Percentiles rank a stretch among this genome's conserved stretches.
Evolutionary conservation across 1,284 basidiomycete genomes (phyloP).

Genomic region (Tylopilus sp.): DNA sequence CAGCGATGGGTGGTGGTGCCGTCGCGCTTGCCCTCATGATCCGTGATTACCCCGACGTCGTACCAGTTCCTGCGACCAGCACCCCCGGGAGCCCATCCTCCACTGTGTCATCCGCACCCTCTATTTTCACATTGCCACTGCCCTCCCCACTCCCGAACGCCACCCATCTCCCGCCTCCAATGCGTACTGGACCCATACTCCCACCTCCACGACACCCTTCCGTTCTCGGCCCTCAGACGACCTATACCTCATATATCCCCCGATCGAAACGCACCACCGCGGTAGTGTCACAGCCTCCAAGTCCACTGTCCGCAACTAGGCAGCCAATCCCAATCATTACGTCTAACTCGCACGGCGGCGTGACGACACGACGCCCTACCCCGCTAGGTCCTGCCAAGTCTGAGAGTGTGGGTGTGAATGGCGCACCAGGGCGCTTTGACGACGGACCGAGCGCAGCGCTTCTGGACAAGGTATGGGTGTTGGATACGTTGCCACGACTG

Average conservation of each 20-base stretch:
- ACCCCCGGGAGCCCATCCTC: slow-evolving; percentile 14
- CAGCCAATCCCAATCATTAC: slow-evolving; percentile 67
- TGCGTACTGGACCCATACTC: slow-evolving; percentile 42
- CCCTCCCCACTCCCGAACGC: slow-evolving; percentile 13
- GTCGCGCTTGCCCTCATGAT: slow-evolving; percentile 94
- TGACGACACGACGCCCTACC: slow-evolving; percentile 62
- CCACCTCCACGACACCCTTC: slow-evolving; percentile 55
- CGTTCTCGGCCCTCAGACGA: slow-evolving; percentile 53
- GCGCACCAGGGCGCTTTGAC: slow-evolving; percentile 26
- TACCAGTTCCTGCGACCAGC: slow-evolving; percentile 32
- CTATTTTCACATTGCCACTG: slow-evolving; percentile 20
- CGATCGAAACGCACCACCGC: slow-evolving; percentile 44
- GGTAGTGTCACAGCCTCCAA: slow-evolving; percentile 24
- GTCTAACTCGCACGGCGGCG: slow-evolving; percentile 69
- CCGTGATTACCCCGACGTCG: slow-evolving; percentile 83
- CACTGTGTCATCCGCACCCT: slow-evolving; percentile 12
- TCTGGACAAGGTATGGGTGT: slow-evolving; percentile 72
- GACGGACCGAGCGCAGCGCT: slow-evolving; percentile 68
- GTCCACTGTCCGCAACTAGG: slow-evolving; percentile 52
- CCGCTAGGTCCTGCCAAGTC: neutral
- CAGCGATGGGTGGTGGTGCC: slow-evolving; percentile 75
- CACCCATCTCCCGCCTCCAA: slow-evolving; percentile 33
- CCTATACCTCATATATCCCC: slow-evolving; percentile 78
- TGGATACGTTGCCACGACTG: slow-evolving; percentile 79
- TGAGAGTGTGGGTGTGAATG: slow-evolving; percentile 16